These are phyloP conservation scores for Breviolum minutum DNA, from an alignment of 73 alveolate genomes.

Conservation along the genomic window DNA sequence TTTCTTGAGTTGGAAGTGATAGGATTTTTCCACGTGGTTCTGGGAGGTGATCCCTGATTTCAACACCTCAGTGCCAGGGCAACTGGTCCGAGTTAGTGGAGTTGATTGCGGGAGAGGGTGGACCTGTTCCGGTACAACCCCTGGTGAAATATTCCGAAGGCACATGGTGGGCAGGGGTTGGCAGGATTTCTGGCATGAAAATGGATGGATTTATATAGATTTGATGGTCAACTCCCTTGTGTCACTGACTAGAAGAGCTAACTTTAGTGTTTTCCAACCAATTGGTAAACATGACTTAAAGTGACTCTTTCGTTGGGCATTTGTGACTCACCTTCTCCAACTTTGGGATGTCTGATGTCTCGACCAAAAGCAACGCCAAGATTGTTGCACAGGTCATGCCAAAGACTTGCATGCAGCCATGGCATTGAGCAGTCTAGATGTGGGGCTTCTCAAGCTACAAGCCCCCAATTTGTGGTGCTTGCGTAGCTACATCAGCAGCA, in stretches of 20 bases:
- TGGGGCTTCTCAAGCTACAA: background rate
- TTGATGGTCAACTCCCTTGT: too few species aligned
- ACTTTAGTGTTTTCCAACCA: too few species aligned
- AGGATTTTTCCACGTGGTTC: background rate
- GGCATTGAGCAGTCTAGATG: background rate
- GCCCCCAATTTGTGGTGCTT: background rate
- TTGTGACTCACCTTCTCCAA: too few species aligned
- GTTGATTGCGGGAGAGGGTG: constrained; percentile 22
- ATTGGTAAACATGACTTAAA: too few species aligned
- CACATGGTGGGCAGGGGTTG: too few species aligned
- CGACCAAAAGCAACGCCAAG: too few species aligned
- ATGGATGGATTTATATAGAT: too few species aligned
- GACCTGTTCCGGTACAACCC: constrained; percentile 43
- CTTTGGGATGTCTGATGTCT: too few species aligned
- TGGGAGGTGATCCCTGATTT: background rate
- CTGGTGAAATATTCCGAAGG: constrained; percentile 56
- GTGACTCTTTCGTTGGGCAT: too few species aligned
- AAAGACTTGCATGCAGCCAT: background rate
- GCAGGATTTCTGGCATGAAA: too few species aligned
- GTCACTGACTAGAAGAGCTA: too few species aligned
- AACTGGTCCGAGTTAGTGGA: constrained; percentile 30
- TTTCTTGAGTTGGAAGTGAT: background rate
- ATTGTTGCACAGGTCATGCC: background rate
- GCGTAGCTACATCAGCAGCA: background rate
- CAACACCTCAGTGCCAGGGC: background rate